These are phyloP conservation scores for Leucocoprinus sp. DNA, from an alignment of 768 basidiomycete species.

Conservation along the genomic window DNA sequence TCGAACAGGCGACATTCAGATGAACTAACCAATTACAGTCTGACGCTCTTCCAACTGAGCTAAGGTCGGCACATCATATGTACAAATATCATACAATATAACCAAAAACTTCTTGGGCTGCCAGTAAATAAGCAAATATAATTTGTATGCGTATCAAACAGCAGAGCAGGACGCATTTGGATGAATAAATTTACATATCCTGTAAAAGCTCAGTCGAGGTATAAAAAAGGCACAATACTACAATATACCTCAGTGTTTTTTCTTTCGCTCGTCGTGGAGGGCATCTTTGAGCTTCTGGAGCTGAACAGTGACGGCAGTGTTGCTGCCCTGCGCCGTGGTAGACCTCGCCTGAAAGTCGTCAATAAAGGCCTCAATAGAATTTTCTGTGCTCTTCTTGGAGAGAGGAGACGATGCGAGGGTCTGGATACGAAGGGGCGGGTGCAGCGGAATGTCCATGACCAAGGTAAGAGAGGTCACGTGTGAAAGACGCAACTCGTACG, in stretches of 20 bases:
- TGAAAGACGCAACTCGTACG: conserved; percentile 12
- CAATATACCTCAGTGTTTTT: conserved; percentile 16
- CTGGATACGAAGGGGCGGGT: conserved; percentile 40
- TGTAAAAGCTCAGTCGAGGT: no score
- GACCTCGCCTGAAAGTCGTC: conserved; percentile 40
- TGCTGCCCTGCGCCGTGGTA: conserved; percentile 39
- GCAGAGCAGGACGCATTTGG: not conserved
- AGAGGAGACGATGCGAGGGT: conserved; percentile 27
- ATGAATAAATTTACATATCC: not conserved
- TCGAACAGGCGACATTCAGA: conserved; percentile 48
- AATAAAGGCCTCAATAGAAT: conserved; percentile 37
- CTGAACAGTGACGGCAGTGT: conserved; percentile 50
- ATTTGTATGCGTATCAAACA: not conserved
- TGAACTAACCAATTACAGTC: conserved; percentile 27
- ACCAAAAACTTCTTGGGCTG: not conserved
- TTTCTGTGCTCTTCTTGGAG: conserved; percentile 32
- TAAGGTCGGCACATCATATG: conserved; percentile 23
- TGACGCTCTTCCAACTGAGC: conserved; percentile 43
- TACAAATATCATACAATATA: not conserved
- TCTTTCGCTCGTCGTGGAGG: conserved; percentile 39
- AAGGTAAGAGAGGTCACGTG: conserved; percentile 6
- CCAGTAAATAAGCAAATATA: not conserved
- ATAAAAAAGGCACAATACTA: not conserved
- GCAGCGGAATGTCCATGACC: conserved; percentile 39
- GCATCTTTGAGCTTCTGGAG: conserved; percentile 48